Evolutionary conservation across 179 eudicot genomes (phyloP).

Genomic region (Drosera spatulata): DNA sequence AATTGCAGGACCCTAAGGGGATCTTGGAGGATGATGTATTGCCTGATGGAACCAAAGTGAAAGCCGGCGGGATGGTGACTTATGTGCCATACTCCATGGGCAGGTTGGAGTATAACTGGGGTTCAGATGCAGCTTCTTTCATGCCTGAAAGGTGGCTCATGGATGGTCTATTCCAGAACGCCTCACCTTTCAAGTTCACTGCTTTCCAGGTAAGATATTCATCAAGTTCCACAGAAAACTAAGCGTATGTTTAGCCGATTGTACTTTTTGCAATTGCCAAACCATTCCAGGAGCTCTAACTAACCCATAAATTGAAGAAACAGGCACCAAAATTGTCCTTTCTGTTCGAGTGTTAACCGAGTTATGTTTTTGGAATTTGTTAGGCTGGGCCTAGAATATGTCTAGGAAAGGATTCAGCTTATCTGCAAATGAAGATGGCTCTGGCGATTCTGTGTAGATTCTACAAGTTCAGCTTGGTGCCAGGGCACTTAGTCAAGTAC

Average conservation of each 20-base stretch:
- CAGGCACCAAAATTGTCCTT: too few relatives aligned
- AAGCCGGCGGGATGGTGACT: slow-evolving; percentile 98
- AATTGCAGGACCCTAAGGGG: slow-evolving; percentile 80
- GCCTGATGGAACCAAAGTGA: slow-evolving; percentile 89
- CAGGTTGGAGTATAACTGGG: slow-evolving; percentile 97
- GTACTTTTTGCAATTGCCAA: too few relatives aligned
- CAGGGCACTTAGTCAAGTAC: slow-evolving; percentile 66
- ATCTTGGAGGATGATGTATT: slow-evolving; percentile 68
- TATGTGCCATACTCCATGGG: slow-evolving; percentile 98
- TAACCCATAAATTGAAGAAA: too few relatives aligned
- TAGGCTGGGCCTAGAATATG: slow-evolving; percentile 99
- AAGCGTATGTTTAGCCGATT: too few relatives aligned
- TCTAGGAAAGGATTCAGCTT: slow-evolving; percentile 91
- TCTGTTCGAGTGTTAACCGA: too few relatives aligned
- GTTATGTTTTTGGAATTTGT: neutral
- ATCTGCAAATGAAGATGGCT: slow-evolving; percentile 96
- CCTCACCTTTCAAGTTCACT: slow-evolving; percentile 91
- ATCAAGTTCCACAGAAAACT: too few relatives aligned
- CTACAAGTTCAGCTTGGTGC: slow-evolving; percentile 60
- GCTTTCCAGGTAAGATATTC: slow-evolving; percentile 65
- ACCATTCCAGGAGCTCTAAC: too few relatives aligned
- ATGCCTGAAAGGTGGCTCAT: slow-evolving; percentile 93
- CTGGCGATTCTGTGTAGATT: slow-evolving; percentile 80
- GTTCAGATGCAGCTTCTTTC: slow-evolving; percentile 70
- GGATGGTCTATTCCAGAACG: slow-evolving; percentile 77